Base-by-base conservation (phyloP, 2,329 filamentous ascomycete genomes). In the Trichoderma sp. region DNA sequence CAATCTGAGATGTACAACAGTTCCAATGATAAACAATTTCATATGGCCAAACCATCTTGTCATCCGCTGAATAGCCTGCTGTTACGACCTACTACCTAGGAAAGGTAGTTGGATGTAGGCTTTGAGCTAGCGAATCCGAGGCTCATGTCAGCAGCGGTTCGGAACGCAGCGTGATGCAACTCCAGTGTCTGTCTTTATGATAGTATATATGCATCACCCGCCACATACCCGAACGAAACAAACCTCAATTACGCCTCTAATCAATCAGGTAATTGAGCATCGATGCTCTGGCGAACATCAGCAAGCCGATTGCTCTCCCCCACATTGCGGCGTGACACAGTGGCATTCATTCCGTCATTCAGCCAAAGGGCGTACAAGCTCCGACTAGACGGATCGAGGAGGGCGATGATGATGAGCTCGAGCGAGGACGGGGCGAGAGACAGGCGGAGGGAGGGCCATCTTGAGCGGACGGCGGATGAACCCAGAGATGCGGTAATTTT, bases 401-500 rank as follows among this genome's bases (percentile, higher is more conserved):
- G 28, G 28, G 28, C 28, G 28, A 5, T 10, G 34, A 5, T 10
- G 34, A 39, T 39, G 34, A 39, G 12, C 9, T 39, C 34, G 34
- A 39, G 3, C 3, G 34, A 14, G 4, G 34, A 39, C 34, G 12
- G 12, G 34, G 10, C 9, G 30, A 34, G 10, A 34, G 30, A 10
- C 9, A 12, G 1, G 26, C 14, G 21, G 24, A 54, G 48, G 28
- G 55, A 60, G 47, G 63, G 55, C 9, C 65, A 66, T 60, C 47
- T 66, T 48, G 65, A 66, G 47, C 59, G 65, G 61, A 96, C 92
- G 12, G 88, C 90, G 3, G 77, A 83, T 45, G 90, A 95, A 73
- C 90, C 89, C 48, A 87, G 92, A 65, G 86, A 90, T 65, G 78
- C 84, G 67, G 85, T 84, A 71, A 67, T 3, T 10, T 28, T 44